Evolutionary conservation across 2,329 filamentous ascomycete genomes (phyloP), one percentile per base, ranked within the genome.

Genomic region (Metarhizium guizhouense): DNA sequence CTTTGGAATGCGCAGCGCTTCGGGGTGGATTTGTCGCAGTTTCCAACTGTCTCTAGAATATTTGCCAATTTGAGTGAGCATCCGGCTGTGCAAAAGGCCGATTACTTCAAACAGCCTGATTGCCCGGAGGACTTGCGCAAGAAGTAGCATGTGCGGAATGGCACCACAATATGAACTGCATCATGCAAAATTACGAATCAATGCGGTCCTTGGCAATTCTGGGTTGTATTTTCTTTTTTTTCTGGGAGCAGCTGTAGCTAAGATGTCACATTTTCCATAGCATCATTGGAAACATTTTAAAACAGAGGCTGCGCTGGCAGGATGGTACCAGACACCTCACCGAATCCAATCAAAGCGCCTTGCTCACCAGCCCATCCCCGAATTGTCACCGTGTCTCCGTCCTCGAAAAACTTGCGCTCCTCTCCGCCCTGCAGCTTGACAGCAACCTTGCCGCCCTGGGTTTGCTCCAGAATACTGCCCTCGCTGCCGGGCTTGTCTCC

Each of bases 391-490:
- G 82, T 83, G 65, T 94, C 89, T 0, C 87, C 88, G 62, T 93
- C 88, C 63, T 88, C 78, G 38, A 93, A 68, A 68, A 90, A 93
- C 53, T 76, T 80, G 53, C 89, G 79, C 65, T 86, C 80, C 55
- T 86, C 85, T 6, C 85, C 86, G 4, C 81, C 81, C 0, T 75
- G 74, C 18, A 92, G 69, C 62, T 78, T 76, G 29, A 92, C 74
- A 0, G 80, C 69, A 3, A 74, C 74, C 71, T 89, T 90, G 1
- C 88, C 89, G 40, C 82, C 83, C 59, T 83, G 76, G 0, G 81
- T 89, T 66, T 87, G 83, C 71, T 94, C 88, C 48, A 93, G 69
- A 51, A 93, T 70, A 65, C 86, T 86, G 1, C 88, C 88, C 59
- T 84, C 75, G 6, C 82, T 81, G 11, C 87, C 87, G 6, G 70